Percentiles rank a stretch among this genome's conserved stretches.
phyloP scores from a whole-genome alignment of 768 basidiomycete genomes.

The Peribolospora baueri region DNA sequence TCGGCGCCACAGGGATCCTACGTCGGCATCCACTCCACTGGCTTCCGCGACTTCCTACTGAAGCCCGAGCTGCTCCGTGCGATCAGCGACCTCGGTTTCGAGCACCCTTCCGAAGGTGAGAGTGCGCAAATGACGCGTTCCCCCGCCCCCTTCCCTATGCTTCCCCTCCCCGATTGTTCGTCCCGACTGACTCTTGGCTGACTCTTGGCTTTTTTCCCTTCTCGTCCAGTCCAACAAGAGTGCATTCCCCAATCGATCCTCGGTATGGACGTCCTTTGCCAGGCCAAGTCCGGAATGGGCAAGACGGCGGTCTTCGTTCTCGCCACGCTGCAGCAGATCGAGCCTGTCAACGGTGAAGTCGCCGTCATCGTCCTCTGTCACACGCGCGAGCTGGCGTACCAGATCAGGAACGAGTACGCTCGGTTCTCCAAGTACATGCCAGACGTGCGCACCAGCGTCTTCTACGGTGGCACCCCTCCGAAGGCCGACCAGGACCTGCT shows the following conservation, averaged over 20 bases:
- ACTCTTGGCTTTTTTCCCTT: not conserved
- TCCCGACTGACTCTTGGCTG: not conserved
- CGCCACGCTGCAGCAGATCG: conserved; percentile 89
- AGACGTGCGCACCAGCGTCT: conserved; percentile 85
- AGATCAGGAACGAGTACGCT: conserved; percentile 98
- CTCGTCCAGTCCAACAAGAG: conserved; percentile 78
- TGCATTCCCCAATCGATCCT: conserved; percentile 98
- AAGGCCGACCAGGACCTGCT: conserved; percentile 79
- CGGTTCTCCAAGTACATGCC: conserved; percentile 99
- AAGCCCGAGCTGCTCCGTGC: conserved; percentile 92
- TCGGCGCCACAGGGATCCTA: conserved; percentile 41
- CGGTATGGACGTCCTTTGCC: conserved; percentile 97
- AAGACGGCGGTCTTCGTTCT: conserved; percentile 99
- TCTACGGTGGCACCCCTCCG: conserved; percentile 90
- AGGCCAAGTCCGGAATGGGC: conserved; percentile 85
- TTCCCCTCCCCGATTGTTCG: not conserved
- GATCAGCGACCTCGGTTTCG: conserved; percentile 97
- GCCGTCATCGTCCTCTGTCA: conserved; percentile 95
- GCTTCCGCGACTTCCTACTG: conserved; percentile 93
- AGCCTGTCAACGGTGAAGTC: conserved; percentile 93
- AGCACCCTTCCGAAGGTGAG: conserved; percentile 94
- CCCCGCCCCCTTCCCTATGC: not conserved
- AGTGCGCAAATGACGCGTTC: conserved; percentile 6
- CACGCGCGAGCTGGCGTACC: conserved; percentile 95
- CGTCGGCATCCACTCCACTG: conserved; percentile 98